Conservation (phyloP, 305 asterid species). For the Fraxinus floribunda region DNA sequence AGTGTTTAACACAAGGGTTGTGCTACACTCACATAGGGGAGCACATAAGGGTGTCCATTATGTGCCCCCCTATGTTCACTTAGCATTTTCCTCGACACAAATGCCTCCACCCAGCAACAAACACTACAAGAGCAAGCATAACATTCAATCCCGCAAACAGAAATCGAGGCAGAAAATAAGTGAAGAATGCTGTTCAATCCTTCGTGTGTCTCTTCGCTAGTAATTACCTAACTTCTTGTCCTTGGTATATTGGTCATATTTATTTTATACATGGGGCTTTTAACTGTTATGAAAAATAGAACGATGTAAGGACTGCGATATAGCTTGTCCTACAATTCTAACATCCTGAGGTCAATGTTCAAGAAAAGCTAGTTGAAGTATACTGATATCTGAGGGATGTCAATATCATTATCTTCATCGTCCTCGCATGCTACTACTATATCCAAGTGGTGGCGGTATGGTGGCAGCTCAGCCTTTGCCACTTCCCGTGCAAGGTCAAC, state of each 20-base stretch:
- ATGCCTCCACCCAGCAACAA: not conserved
- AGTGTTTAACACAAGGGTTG: not conserved
- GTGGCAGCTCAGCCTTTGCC: slow-evolving; percentile 75
- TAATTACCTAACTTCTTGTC: not conserved
- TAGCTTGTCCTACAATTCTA: slow-evolving; percentile 14
- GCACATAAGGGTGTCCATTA: too few species aligned
- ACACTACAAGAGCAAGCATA: not conserved
- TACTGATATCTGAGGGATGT: slow-evolving; percentile 76
- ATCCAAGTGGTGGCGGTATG: slow-evolving; percentile 69
- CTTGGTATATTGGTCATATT: not conserved
- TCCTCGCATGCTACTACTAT: slow-evolving; percentile 89
- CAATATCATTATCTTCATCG: slow-evolving; percentile 81
- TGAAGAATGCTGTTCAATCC: not conserved
- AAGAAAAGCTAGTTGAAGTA: slow-evolving; percentile 50
- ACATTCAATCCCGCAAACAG: not conserved
- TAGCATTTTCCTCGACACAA: not conserved
- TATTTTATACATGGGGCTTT: not conserved
- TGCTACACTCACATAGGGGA: too few species aligned
- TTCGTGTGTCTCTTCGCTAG: not conserved
- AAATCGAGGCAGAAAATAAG: not conserved
- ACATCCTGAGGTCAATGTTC: slow-evolving; percentile 4
- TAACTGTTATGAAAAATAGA: not conserved
- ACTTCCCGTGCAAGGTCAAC: slow-evolving; percentile 71
- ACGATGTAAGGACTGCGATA: not conserved
- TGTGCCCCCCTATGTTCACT: too few species aligned